Evolutionary conservation across 2,329 filamentous ascomycete genomes (phyloP).

Genomic region (Fusarium beomiforme): DNA sequence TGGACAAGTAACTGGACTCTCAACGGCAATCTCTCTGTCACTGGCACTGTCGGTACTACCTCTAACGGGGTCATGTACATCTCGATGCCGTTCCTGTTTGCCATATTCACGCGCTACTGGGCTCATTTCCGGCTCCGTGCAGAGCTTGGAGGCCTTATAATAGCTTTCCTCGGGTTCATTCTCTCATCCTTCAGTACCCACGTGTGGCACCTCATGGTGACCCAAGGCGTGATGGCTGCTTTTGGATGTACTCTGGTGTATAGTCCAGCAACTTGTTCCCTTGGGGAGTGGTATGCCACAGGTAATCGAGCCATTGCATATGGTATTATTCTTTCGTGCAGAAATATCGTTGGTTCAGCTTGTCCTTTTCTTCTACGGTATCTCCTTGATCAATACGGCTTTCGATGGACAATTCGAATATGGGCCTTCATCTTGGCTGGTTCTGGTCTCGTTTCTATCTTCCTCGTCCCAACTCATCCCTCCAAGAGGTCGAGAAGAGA

Average conservation of each 20-base stretch:
- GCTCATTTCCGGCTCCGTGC: neutral
- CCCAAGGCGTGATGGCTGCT: neutral
- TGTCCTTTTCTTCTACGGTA: neutral
- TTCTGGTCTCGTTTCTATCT: neutral
- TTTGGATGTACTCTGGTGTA: neutral
- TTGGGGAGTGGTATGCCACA: neutral
- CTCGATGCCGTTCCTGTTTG: neutral
- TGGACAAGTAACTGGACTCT: neutral
- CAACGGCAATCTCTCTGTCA: neutral
- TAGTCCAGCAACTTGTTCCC: slow-evolving; percentile 1
- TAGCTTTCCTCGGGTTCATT: neutral
- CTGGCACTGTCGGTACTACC: neutral
- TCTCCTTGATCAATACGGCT: neutral
- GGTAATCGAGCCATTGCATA: neutral
- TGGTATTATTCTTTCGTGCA: neutral
- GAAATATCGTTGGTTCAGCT: neutral
- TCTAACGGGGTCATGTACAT: slow-evolving; percentile 2
- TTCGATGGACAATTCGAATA: neutral
- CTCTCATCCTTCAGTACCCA: neutral
- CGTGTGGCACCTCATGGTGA: neutral
- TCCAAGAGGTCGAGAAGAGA: neutral
- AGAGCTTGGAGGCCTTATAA: neutral
- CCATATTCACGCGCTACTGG: neutral
- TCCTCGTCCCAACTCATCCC: neutral
- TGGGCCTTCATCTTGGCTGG: neutral